Evolutionary conservation across 352 stramenopile genomes (phyloP).

Genomic region (Globisporangium viniferum): DNA sequence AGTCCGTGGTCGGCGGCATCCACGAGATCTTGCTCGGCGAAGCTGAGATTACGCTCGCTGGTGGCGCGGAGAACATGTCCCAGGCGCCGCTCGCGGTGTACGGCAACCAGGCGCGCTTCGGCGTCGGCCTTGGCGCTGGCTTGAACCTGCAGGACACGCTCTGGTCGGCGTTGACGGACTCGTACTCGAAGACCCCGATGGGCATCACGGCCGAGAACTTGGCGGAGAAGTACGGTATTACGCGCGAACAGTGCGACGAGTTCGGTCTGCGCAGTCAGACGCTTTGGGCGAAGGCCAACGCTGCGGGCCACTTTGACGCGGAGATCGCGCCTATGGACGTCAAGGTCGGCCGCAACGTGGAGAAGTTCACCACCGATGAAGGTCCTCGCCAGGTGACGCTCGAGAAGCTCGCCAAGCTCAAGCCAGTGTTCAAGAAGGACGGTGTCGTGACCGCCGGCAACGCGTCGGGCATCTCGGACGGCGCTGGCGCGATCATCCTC

Average conservation of each 20-base stretch:
- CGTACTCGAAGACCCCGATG: constrained; percentile 94
- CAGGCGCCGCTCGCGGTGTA: constrained; percentile 90
- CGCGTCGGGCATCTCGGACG: constrained; percentile 96
- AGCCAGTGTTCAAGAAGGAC: constrained; percentile 97
- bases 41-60: constrained; percentile 88
- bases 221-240: constrained; percentile 93
- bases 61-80: constrained; percentile 96
- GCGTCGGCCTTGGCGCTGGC: constrained; percentile 89
- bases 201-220: constrained; percentile 98
- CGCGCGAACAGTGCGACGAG: constrained; percentile 93
- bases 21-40: constrained; percentile 91
- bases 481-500: constrained; percentile 93
- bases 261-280: constrained; percentile 94
- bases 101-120: constrained; percentile 92
- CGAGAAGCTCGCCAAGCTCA: constrained; percentile 90
- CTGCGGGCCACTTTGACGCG: constrained; percentile 90
- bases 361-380: constrained; percentile 76
- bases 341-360: constrained; percentile 90
- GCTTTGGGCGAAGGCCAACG: constrained; percentile 89
- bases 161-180: constrained; percentile 97
- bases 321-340: constrained; percentile 93
- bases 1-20: constrained; percentile 92
- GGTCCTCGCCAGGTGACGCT: constrained; percentile 72
- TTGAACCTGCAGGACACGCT: constrained; percentile 94
- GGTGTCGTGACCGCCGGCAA: constrained; percentile 96